These are phyloP conservation scores for Torulaspora quercuum DNA, from an alignment of 805 yeast species.

Conservation along the genomic window DNA sequence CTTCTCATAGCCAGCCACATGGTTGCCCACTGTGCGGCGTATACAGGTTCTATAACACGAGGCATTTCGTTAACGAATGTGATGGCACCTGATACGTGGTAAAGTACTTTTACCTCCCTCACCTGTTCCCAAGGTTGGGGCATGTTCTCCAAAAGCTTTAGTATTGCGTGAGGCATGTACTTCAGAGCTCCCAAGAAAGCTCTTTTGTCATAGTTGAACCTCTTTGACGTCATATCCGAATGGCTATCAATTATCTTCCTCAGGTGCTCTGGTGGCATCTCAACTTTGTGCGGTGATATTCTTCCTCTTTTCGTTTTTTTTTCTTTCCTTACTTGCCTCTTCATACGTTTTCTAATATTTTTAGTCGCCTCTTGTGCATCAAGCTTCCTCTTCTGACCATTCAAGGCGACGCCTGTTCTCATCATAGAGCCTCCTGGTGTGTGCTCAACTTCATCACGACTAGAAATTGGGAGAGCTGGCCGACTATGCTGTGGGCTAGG, in stretches of 20 bases:
- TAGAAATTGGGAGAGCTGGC: no score
- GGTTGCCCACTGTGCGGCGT: conserved; percentile 92
- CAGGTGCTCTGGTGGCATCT: conserved; percentile 92
- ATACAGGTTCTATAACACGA: conserved; percentile 86
- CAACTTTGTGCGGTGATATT: conserved; percentile 60
- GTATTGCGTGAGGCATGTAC: conserved; percentile 91
- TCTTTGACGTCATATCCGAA: conserved; percentile 76
- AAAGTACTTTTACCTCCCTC: conserved; percentile 81
- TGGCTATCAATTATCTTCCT: conserved; percentile 80
- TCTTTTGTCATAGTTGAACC: conserved; percentile 78
- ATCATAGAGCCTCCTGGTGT: not conserved
- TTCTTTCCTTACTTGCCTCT: conserved; percentile 32
- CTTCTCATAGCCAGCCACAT: conserved; percentile 91
- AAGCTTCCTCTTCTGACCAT: conserved; percentile 18
- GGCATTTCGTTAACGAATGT: conserved; percentile 93
- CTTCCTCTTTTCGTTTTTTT: conserved; percentile 41
- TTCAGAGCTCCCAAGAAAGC: conserved; percentile 87
- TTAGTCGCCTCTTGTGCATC: conserved; percentile 17
- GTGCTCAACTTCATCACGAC: no score
- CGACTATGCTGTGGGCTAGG: no score
- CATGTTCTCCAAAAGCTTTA: conserved; percentile 89
- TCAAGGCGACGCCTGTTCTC: not conserved
- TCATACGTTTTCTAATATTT: conserved; percentile 12
- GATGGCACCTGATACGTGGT: conserved; percentile 90
- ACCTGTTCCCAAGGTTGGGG: conserved; percentile 97